These are phyloP conservation scores for Diaporthe helianthi DNA, from an alignment of 2,329 filamentous ascomycete genomes.

Conservation along the genomic window DNA sequence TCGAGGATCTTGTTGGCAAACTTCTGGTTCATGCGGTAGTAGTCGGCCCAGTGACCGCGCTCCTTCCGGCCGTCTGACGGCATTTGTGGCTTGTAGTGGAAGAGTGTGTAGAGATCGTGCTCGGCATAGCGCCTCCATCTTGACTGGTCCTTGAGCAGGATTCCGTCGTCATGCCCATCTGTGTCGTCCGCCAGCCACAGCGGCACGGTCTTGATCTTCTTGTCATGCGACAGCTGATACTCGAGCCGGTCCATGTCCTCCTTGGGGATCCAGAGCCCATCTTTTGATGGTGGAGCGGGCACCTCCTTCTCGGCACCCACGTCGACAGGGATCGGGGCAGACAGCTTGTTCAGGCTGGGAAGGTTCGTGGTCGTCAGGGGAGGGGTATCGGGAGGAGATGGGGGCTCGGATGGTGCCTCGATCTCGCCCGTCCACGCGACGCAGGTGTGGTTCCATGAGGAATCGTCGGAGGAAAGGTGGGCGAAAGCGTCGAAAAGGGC, in stretches of 20 bases:
- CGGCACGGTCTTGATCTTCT: conserved; percentile 80
- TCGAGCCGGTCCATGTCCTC: conserved; percentile 78
- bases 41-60: conserved; percentile 87
- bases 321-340: conserved; percentile 76
- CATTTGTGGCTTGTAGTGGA: conserved; percentile 96
- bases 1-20: conserved; percentile 90
- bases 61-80: conserved; percentile 85
- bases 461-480: conserved; percentile 82
- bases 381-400: conserved; percentile 56
- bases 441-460: conserved; percentile 89
- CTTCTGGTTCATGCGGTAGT: conserved; percentile 89
- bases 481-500: conserved; percentile 91
- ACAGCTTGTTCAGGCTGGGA: conserved; percentile 73
- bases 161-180: conserved; percentile 70
- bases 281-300: conserved; percentile 64
- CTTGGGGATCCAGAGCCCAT: conserved; percentile 74
- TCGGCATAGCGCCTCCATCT: conserved; percentile 92
- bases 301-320: conserved; percentile 61
- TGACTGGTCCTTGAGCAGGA: conserved; percentile 79
- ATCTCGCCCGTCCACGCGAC: conserved; percentile 97
- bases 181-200: conserved; percentile 87
- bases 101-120: conserved; percentile 88
- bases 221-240: conserved; percentile 73
- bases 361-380: conserved; percentile 57
- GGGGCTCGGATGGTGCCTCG: conserved; percentile 53